Percentiles rank a stretch among this genome's conserved stretches.
Conservation (phyloP, 2,329 filamentous ascomycete genomes). For the Alternaria brassicicola region DNA sequence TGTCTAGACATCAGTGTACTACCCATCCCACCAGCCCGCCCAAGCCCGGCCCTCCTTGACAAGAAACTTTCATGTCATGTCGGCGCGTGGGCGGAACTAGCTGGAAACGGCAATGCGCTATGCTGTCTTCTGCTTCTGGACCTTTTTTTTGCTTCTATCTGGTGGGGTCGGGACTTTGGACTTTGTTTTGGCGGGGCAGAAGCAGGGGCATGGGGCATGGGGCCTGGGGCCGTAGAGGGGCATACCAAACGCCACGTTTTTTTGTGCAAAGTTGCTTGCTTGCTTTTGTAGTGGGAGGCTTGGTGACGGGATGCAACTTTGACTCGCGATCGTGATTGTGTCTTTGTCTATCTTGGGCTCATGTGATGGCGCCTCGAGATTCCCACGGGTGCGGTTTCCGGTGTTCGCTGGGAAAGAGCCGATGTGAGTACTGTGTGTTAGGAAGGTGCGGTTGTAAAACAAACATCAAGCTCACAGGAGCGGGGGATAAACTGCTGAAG, state of each 20-base stretch:
- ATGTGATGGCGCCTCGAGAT: neutral
- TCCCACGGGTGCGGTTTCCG: neutral
- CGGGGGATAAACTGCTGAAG: neutral
- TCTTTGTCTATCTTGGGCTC: neutral
- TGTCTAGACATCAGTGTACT: neutral
- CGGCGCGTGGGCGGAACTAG: neutral
- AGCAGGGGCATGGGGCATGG: neutral
- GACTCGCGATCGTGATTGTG: neutral
- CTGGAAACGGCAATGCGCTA: slow-evolving; percentile 2
- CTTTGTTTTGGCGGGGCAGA: slow-evolving; percentile 3
- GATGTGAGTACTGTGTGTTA: neutral
- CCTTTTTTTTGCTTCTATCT: slow-evolving; percentile 1
- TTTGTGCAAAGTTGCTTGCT: neutral
- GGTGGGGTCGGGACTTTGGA: neutral
- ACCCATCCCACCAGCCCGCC: neutral
- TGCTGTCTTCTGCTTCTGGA: slow-evolving; percentile 8
- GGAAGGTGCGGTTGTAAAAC: neutral
- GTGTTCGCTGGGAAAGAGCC: neutral
- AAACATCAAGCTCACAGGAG: neutral
- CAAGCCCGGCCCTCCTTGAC: neutral
- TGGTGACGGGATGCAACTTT: neutral
- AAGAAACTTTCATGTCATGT: neutral
- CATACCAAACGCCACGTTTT: neutral
- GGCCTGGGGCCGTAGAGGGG: too few species aligned
- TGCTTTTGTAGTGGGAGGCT: neutral